These are phyloP conservation scores for Fusarium gaditjirri DNA, from an alignment of 2,329 filamentous ascomycete species.

Conservation along the genomic window DNA sequence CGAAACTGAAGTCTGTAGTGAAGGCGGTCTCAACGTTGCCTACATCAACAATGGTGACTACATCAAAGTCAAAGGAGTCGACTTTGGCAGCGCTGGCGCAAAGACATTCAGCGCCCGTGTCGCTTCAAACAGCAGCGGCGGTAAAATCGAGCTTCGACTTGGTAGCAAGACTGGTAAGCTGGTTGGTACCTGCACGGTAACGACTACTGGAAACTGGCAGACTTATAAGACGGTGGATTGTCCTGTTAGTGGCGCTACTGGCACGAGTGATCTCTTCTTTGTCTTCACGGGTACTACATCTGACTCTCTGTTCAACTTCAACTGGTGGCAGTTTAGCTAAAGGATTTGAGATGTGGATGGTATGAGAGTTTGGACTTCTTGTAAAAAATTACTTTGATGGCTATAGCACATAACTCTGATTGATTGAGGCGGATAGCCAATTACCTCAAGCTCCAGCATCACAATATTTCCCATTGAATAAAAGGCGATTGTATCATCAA, in stretches of 20 bases:
- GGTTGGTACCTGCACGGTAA: constrained; percentile 13
- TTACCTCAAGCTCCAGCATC: rapidly evolving
- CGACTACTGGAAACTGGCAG: constrained; percentile 3
- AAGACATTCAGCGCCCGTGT: constrained; percentile 3
- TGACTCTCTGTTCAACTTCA: constrained; percentile 3
- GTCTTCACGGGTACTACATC: background rate
- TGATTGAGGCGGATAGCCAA: rapidly evolving
- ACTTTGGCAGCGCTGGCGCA: background rate
- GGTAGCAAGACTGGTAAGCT: background rate
- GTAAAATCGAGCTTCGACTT: constrained; percentile 3
- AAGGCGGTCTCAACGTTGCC: background rate
- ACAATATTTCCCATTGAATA: rapidly evolving
- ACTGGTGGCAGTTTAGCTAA: constrained; percentile 16
- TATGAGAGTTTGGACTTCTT: background rate
- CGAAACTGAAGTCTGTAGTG: constrained; percentile 9
- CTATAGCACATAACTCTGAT: background rate
- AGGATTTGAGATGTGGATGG: rapidly evolving
- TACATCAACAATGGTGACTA: constrained; percentile 10
- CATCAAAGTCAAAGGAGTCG: constrained; percentile 12
- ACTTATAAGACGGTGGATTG: background rate
- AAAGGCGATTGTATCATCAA: rapidly evolving
- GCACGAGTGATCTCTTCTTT: background rate
- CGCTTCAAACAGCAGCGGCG: background rate
- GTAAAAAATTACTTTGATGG: rapidly evolving
- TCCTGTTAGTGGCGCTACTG: background rate